Conservation (phyloP, 2,329 filamentous ascomycete genomes). For the Rhinocladiella mackenziei region DNA sequence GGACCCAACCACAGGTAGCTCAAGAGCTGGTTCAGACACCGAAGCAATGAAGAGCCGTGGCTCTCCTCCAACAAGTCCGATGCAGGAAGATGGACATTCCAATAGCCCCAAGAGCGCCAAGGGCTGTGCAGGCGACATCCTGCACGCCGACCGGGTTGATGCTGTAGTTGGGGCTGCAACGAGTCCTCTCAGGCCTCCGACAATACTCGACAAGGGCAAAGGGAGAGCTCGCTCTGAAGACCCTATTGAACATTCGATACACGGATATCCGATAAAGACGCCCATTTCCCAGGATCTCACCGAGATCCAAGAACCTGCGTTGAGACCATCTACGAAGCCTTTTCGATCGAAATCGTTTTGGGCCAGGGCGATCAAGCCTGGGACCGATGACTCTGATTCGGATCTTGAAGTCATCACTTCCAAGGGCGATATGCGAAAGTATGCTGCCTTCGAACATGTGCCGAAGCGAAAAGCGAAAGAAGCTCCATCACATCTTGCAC, state of each 20-base stretch:
- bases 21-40: slow-evolving; percentile 44
- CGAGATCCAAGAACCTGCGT: slow-evolving; percentile 1
- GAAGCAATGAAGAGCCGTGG: slow-evolving; percentile 47
- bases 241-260: slow-evolving; percentile 6
- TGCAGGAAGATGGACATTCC: slow-evolving; percentile 32
- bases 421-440: slow-evolving; percentile 39
- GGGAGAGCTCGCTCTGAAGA: slow-evolving; percentile 47
- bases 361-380: neutral
- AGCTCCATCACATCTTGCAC: slow-evolving; percentile 58
- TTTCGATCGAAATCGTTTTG: neutral
- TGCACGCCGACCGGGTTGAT: too few relatives aligned
- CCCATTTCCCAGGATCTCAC: too few relatives aligned
- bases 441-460: slow-evolving; percentile 65
- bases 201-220: slow-evolving; percentile 55
- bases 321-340: slow-evolving; percentile 13
- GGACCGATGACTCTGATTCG: slow-evolving; percentile 40
- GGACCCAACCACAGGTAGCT: slow-evolving; percentile 48
- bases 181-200: neutral
- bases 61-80: slow-evolving; percentile 69
- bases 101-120: slow-evolving; percentile 19
- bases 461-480: slow-evolving; percentile 62
- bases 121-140: neutral
- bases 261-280: too few relatives aligned
- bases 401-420: slow-evolving; percentile 61
- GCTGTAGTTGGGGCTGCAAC: neutral